Percentiles rank a stretch among this genome's conserved stretches.
These are phyloP conservation scores for Penicillium sp. DNA, from an alignment of 2,329 filamentous ascomycete genomes.

Conservation along the genomic window DNA sequence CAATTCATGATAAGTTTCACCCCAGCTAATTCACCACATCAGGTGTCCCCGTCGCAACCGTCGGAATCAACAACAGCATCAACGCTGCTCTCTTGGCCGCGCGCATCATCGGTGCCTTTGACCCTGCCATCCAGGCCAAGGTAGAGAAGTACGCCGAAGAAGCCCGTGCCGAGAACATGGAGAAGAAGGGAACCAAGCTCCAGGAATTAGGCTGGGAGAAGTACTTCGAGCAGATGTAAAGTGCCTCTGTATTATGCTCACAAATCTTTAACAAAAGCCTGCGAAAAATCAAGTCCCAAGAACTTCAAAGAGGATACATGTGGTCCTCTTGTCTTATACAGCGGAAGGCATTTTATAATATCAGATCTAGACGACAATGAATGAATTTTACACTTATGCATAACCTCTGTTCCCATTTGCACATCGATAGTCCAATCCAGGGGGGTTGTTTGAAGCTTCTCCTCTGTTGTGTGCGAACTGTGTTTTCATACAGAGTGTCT, in stretches of 20 bases:
- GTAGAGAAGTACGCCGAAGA: constrained; percentile 44
- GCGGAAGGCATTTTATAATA: constrained; percentile 12
- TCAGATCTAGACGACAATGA: constrained; percentile 24
- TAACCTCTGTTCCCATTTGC: too few species aligned
- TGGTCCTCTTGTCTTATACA: constrained; percentile 8
- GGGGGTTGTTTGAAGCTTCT: background rate
- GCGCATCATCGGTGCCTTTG: constrained; percentile 60
- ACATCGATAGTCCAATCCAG: too few species aligned
- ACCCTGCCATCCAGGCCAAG: constrained; percentile 41
- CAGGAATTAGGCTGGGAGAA: constrained; percentile 44
- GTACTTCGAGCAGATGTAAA: constrained; percentile 45
- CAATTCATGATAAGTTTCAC: background rate
- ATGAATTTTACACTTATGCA: constrained; percentile 8
- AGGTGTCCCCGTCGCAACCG: constrained; percentile 70
- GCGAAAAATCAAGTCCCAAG: background rate
- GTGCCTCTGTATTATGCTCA: background rate
- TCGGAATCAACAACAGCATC: constrained; percentile 76
- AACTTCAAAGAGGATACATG: constrained; percentile 1
- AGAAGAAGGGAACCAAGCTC: constrained; percentile 44
- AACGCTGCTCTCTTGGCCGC: constrained; percentile 73
- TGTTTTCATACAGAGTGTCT: background rate
- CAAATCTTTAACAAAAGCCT: background rate
- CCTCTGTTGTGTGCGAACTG: background rate
- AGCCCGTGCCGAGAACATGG: constrained; percentile 42
- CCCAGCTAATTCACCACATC: constrained; percentile 31